Evolutionary conservation across 108 stramenopile species (phyloP).

Genomic region (Pseudonitzschia pungens): DNA sequence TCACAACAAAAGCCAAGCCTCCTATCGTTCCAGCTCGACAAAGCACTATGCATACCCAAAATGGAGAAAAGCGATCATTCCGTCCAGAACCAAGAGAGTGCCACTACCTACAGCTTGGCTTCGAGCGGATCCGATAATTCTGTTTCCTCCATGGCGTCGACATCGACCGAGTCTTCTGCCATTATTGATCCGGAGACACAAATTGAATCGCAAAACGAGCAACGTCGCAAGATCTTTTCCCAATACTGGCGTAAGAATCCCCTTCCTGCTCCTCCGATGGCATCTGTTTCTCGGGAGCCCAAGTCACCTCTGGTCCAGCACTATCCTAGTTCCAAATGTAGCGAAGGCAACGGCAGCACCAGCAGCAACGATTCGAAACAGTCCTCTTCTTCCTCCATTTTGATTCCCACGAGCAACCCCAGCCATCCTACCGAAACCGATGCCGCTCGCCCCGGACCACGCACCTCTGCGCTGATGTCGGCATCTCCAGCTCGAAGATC

Average conservation of each 20-base stretch:
- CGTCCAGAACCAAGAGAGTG: neutral
- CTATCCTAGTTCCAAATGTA: neutral
- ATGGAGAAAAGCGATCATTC: neutral
- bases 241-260: neutral
- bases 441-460: neutral
- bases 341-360: too few species aligned
- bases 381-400: too few species aligned
- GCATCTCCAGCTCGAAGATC: conserved; percentile 3
- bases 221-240: conserved; percentile 1
- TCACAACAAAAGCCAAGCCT: neutral
- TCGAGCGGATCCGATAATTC: neutral
- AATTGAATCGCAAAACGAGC: too few species aligned
- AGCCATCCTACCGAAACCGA: neutral
- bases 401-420: neutral
- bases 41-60: neutral
- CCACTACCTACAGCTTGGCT: neutral
- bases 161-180: neutral
- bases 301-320: neutral
- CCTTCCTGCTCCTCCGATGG: neutral
- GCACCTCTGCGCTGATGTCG: neutral
- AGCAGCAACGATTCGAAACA: neutral
- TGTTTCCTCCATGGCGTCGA: neutral
- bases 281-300: neutral
- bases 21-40: neutral
- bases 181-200: too few species aligned